Conservation (phyloP, 2,329 filamentous ascomycete genomes). For the Fusarium oxysporum region DNA sequence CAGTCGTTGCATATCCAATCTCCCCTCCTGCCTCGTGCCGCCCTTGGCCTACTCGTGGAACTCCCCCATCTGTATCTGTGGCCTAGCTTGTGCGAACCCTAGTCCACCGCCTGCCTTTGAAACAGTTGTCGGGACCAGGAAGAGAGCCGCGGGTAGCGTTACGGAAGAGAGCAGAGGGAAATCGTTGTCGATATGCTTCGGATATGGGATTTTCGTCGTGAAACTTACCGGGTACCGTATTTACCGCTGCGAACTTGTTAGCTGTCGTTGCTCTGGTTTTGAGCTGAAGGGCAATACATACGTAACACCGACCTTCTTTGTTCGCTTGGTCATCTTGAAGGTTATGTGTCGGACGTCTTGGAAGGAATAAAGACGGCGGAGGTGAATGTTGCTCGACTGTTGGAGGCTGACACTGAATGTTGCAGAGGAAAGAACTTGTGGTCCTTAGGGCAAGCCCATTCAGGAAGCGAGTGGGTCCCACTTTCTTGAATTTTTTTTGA, state of each 20-base stretch:
- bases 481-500: constrained; percentile 23
- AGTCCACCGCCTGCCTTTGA: constrained; percentile 1
- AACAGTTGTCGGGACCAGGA: constrained; percentile 1
- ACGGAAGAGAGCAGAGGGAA: constrained; percentile 13
- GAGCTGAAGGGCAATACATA: constrained; percentile 48
- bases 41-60: constrained; percentile 10
- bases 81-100: neutral
- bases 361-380: constrained; percentile 49
- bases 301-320: constrained; percentile 97
- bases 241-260: constrained; percentile 68
- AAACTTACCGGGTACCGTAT: constrained; percentile 92
- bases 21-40: constrained; percentile 6
- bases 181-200: constrained; percentile 36
- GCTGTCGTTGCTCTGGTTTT: constrained; percentile 33
- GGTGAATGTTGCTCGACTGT: constrained; percentile 49
- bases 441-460: constrained; percentile 57
- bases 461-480: constrained; percentile 47
- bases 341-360: constrained; percentile 53
- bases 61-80: neutral
- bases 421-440: constrained; percentile 51
- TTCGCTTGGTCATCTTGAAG: constrained; percentile 92
- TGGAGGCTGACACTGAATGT: constrained; percentile 48
- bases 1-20: constrained; percentile 3
- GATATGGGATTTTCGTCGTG: constrained; percentile 33
- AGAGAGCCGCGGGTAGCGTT: constrained; percentile 10